Base-by-base conservation (phyloP, 2,329 filamentous ascomycete genomes). In the Cucurbitaria berberidis region DNA sequence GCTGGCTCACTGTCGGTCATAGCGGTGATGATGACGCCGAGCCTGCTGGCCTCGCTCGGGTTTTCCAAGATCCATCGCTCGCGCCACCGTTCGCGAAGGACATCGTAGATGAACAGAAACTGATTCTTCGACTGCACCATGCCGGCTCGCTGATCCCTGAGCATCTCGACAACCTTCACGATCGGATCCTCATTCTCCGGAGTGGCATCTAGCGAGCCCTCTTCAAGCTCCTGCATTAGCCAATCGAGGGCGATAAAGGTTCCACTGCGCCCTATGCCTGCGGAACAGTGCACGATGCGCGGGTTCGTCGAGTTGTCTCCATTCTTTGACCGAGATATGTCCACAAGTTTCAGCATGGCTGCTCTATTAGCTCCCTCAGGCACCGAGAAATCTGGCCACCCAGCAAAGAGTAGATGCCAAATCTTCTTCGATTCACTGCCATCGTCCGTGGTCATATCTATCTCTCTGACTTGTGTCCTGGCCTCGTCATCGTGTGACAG, bases 161-260 rank as follows among this genome's bases (percentile, higher is more conserved):
- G 82, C 55, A 80, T 77, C 65, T 96, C 89, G 48, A 99, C 93
- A 0, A 89, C 89, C 16, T 89, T 82, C 61, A 87, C 90, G 35
- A 99, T 83, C 2, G 89, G 84, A 66, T 97, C 93, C 22, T 76
- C 68, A 41, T 81, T 77, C 10, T 80, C 76, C 9, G 78, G 75
- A 8, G 76, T 60, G 34, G 59, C 45, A 53, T 82, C 81, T 44
- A 96, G 77, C 19, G 86, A 82, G 44, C 92, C 93, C 5, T 86
- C 83, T 22, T 90, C 86, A 9, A 98, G 82, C 74, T 97, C 91
- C 30, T 87, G 84, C 59, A 96, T 82, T 22, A 99, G 84, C 74
- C 96, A 91, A 75, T 98, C 95, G n/a, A 99, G 83, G 1, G 91
- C 89, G 67, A 99, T 96, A 71, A 98, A 99, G 0, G 95, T 98